Percentiles rank a stretch among this genome's conserved stretches.
Evolutionary conservation across 495 filamentous ascomycete species (phyloP).

Genomic region (Neurospora sp.): DNA sequence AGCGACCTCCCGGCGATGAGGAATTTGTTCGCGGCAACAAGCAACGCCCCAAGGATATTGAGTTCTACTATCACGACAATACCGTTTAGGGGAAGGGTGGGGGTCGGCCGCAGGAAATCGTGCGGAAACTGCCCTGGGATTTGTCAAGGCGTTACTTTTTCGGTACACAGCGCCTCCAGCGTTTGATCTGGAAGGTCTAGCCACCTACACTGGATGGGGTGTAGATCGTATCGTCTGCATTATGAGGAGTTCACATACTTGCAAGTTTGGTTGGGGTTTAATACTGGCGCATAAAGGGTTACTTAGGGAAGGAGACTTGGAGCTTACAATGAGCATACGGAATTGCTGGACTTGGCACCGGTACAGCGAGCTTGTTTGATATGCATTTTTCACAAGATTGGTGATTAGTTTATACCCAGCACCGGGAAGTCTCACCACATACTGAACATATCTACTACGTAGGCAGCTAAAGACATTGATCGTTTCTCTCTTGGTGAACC

Average conservation of each 20-base stretch:
- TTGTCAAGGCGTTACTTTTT: not conserved
- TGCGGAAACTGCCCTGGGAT: not conserved
- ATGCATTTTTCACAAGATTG: not conserved
- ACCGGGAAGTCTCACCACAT: not conserved
- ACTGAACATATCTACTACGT: not conserved
- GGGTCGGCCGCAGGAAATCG: not conserved
- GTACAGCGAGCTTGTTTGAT: not conserved
- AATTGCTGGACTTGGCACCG: not conserved
- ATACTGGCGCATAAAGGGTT: not conserved
- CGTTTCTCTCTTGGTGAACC: not conserved
- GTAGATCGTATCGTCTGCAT: not conserved
- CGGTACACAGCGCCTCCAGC: not conserved
- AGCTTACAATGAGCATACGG: not conserved
- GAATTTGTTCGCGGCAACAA: slow-evolving; percentile 75
- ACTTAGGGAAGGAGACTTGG: not conserved
- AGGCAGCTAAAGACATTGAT: not conserved
- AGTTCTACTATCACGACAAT: slow-evolving; percentile 82
- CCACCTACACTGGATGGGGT: not conserved
- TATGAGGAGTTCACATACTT: not conserved
- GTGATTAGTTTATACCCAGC: not conserved
- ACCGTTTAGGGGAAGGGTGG: slow-evolving; percentile 45
- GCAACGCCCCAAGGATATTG: slow-evolving; percentile 69
- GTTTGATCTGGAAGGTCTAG: not conserved
- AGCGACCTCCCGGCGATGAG: slow-evolving; percentile 74
- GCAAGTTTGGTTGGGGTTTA: not conserved